Conservation (phyloP, 768 basidiomycete species). For the Mycena rosella region DNA sequence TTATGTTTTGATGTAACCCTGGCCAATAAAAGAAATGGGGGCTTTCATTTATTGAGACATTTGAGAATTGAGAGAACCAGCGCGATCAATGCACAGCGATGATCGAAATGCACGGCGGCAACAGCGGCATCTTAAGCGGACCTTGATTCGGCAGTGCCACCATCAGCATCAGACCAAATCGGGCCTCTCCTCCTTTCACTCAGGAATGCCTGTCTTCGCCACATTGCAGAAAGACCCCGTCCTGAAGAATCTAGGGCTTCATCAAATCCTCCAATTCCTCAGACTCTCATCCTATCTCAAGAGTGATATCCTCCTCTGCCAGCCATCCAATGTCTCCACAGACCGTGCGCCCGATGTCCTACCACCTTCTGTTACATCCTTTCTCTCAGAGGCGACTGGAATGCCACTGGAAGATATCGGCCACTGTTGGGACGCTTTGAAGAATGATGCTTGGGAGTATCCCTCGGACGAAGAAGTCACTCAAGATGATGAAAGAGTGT, state of each 20-base stretch:
- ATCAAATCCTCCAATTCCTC: neutral
- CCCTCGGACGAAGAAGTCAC: neutral
- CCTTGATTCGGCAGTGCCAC: no score
- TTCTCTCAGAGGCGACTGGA: neutral
- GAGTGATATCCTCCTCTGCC: slow-evolving; percentile 3
- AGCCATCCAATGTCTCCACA: neutral
- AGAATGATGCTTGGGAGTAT: neutral
- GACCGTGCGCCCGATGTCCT: neutral
- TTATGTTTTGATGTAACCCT: no score
- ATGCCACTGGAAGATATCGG: neutral
- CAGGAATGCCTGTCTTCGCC: no score
- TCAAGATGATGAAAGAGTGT: slow-evolving; percentile 3
- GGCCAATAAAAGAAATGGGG: no score
- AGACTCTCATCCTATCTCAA: neutral
- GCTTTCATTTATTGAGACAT: no score
- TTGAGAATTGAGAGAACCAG: no score
- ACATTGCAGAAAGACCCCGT: no score
- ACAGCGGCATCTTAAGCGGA: no score
- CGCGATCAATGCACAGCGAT: no score
- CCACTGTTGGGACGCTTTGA: neutral
- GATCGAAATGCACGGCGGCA: no score
- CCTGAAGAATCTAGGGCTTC: neutral
- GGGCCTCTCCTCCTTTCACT: no score
- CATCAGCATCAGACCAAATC: no score
- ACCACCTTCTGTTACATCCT: neutral